Conservation (phyloP, 208 protist species). For the Acanthamoeba lenticulata region DNA sequence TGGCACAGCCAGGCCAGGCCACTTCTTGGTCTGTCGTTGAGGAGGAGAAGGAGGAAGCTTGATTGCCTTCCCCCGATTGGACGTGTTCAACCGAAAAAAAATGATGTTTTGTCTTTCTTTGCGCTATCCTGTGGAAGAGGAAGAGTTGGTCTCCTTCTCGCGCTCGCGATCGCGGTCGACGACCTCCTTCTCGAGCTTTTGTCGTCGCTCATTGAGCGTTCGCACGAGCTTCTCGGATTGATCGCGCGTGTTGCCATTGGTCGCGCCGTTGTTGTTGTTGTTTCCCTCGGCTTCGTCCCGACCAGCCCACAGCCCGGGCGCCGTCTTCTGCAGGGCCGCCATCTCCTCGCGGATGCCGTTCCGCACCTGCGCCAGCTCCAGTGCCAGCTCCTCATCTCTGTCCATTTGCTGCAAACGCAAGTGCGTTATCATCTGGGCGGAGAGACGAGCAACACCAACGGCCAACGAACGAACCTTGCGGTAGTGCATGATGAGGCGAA, state of each 20-base stretch:
- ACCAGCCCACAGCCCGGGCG: neutral
- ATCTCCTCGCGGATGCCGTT: conserved; percentile 48
- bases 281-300: neutral
- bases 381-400: neutral
- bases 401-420: conserved; percentile 51
- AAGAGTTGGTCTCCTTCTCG: no score
- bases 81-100: no score
- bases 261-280: neutral
- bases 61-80: no score
- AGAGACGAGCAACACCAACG: neutral
- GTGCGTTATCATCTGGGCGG: no score
- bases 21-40: no score
- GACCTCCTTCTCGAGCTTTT: conserved; percentile 52
- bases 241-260: neutral
- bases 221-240: conserved; percentile 23
- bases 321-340: neutral
- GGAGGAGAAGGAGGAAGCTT: no score
- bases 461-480: neutral
- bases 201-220: neutral
- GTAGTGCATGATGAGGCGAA: conserved; percentile 37
- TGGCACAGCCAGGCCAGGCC: no score
- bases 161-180: neutral
- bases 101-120: no score
- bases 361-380: conserved; percentile 5
- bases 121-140: no score